Percentiles rank a stretch among this genome's conserved stretches.
Conservation (phyloP, 257 asterid species). For the Paraleonurus japonicus region DNA sequence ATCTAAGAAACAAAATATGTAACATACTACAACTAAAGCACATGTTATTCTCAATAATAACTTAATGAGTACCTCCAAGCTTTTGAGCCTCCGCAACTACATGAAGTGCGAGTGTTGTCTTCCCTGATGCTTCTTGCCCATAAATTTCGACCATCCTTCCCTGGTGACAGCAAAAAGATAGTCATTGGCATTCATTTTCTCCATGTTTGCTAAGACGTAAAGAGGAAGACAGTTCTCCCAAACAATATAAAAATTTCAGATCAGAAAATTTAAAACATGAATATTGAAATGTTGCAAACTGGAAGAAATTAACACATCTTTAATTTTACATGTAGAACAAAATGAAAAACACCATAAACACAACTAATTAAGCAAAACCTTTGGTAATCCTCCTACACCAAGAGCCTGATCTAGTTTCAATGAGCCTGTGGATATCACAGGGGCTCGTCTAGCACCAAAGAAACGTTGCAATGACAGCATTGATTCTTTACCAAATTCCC, state of each 20-base stretch:
- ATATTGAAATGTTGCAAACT: not conserved
- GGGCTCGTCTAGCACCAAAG: slow-evolving; percentile 78
- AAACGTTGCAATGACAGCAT: slow-evolving; percentile 82
- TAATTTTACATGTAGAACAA: not conserved
- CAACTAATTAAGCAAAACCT: slow-evolving; percentile 48
- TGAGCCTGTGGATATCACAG: slow-evolving; percentile 87
- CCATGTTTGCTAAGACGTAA: not conserved
- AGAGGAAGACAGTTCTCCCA: not conserved
- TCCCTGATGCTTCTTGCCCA: slow-evolving; percentile 98
- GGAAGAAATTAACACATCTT: not conserved
- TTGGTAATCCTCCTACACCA: slow-evolving; percentile 91
- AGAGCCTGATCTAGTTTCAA: slow-evolving; percentile 89
- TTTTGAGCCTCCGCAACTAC: slow-evolving; percentile 92
- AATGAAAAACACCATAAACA: not conserved
- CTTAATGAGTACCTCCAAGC: slow-evolving; percentile 70
- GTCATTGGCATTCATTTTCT: slow-evolving; percentile 15
- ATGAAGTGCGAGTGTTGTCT: slow-evolving; percentile 95
- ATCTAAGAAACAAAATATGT: not conserved
- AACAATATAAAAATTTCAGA: not conserved
- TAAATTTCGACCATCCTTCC: slow-evolving; percentile 93
- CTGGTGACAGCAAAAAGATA: slow-evolving; percentile 39
- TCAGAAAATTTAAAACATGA: not conserved
- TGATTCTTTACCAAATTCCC: slow-evolving; percentile 80
- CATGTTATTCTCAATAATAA: not conserved
- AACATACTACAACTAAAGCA: not conserved